Conservation (phyloP, 164 flowering plant genomes). For the Akebia trifoliata region DNA sequence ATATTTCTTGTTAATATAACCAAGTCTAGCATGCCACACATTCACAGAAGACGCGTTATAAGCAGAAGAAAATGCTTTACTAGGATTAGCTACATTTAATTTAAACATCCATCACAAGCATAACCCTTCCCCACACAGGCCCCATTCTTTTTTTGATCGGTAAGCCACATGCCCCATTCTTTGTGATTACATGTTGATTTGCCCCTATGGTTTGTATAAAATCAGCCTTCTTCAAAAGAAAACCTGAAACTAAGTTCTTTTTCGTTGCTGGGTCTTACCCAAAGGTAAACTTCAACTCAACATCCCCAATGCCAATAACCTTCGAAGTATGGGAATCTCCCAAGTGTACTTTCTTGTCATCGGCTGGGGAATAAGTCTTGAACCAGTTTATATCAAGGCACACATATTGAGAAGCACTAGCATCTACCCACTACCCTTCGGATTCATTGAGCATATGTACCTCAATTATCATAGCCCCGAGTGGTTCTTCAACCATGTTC, state of each 20-base stretch:
- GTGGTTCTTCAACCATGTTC: constrained; percentile 15
- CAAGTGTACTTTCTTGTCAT: constrained; percentile 2
- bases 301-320: constrained; percentile 2
- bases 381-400: constrained; percentile 7
- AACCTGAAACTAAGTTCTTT: constrained; percentile 15
- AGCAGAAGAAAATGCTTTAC: constrained; percentile 5
- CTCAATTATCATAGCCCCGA: constrained; percentile 18
- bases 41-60: background rate
- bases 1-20: constrained; percentile 3
- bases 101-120: constrained; percentile 10
- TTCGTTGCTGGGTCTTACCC: background rate
- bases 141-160: too few relatives aligned
- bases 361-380: constrained; percentile 6
- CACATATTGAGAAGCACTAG: constrained; percentile 16
- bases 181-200: constrained; percentile 1
- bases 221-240: constrained; percentile 7
- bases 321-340: constrained; percentile 8
- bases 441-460: background rate
- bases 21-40: constrained; percentile 15
- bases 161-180: too few relatives aligned
- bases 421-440: constrained; percentile 24
- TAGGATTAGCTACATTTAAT: background rate
- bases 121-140: constrained; percentile 12
- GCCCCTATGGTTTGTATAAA: constrained; percentile 3
- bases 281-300: constrained; percentile 15